These are phyloP conservation scores for Jacaranda copaia DNA, from an alignment of 257 asterid genomes.

Conservation along the genomic window DNA sequence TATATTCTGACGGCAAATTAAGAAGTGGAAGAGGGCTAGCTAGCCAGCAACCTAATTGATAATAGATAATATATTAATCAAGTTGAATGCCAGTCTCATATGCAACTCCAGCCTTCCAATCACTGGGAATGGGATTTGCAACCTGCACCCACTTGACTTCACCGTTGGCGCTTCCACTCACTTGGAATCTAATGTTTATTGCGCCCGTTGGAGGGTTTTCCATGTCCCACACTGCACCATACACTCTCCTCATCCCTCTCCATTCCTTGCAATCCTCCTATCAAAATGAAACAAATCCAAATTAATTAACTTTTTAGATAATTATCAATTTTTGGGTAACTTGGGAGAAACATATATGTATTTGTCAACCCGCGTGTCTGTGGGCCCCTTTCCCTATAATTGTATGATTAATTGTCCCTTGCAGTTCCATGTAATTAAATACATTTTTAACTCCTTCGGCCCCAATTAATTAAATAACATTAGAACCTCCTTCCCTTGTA, in stretches of 20 bases:
- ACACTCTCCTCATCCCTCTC: constrained; percentile 70
- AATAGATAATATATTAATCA: constrained; percentile 22
- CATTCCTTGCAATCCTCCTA: constrained; percentile 76
- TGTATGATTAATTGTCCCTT: too few species aligned
- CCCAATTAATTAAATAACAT: too few species aligned
- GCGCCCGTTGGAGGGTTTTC: constrained; percentile 63
- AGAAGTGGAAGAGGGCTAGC: not conserved
- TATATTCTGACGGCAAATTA: not conserved
- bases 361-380: too few species aligned
- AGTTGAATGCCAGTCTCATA: constrained; percentile 70
- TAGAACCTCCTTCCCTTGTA: too few species aligned
- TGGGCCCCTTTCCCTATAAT: too few species aligned
- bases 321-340: too few species aligned
- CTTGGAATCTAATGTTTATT: constrained; percentile 53
- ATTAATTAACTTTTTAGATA: not conserved
- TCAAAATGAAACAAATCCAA: not conserved
- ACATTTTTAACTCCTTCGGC: too few species aligned
- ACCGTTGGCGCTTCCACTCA: constrained; percentile 34
- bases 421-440: too few species aligned
- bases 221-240: constrained; percentile 70
- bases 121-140: constrained; percentile 47
- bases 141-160: constrained; percentile 58
- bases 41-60: not conserved
- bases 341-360: too few species aligned
- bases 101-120: constrained; percentile 73